Conservation (phyloP, 1,284 basidiomycete species). For the Cutaneotrichosporon spelunceum region DNA sequence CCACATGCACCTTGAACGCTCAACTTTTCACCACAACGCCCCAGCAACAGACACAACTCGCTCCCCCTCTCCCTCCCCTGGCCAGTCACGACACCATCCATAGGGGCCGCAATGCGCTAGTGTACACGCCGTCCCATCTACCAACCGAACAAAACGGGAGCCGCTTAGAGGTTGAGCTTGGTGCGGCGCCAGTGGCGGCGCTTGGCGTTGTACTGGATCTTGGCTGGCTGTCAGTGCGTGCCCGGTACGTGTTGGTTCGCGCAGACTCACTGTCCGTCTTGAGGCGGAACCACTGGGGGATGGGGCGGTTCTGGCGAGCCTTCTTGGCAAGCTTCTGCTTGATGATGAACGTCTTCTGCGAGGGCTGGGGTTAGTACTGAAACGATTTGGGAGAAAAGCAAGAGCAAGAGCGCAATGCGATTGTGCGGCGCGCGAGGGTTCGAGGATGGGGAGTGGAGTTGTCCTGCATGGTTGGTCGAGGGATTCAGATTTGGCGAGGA, state of each 20-base stretch:
- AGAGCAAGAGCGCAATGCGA: background rate
- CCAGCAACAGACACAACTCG: background rate
- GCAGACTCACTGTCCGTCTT: slow-evolving; percentile 73
- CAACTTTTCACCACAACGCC: background rate
- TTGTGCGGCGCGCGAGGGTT: background rate
- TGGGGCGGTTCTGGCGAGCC: slow-evolving; percentile 90
- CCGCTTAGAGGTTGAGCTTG: slow-evolving; percentile 81
- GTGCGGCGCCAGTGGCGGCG: slow-evolving; percentile 92
- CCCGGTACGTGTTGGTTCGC: too few relatives aligned
- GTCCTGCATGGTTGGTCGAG: background rate
- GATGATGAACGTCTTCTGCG: slow-evolving; percentile 42
- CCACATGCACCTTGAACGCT: background rate
- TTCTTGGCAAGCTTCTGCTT: slow-evolving; percentile 96
- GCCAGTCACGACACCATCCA: slow-evolving; percentile 13
- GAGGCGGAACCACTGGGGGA: slow-evolving; percentile 97
- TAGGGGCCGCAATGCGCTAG: slow-evolving; percentile 12
- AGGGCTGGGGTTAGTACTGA: slow-evolving; percentile 9
- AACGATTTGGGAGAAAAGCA: background rate
- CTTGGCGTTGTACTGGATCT: slow-evolving; percentile 79
- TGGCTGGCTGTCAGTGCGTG: slow-evolving; percentile 22
- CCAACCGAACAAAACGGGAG: background rate
- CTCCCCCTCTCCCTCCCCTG: background rate
- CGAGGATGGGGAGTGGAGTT: background rate
- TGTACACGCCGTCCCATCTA: slow-evolving; percentile 11
- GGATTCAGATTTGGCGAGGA: too few relatives aligned